phyloP scores from a whole-genome alignment of 371 early-diverging fungal genomes.

The Lichtheimia ramosa region DNA sequence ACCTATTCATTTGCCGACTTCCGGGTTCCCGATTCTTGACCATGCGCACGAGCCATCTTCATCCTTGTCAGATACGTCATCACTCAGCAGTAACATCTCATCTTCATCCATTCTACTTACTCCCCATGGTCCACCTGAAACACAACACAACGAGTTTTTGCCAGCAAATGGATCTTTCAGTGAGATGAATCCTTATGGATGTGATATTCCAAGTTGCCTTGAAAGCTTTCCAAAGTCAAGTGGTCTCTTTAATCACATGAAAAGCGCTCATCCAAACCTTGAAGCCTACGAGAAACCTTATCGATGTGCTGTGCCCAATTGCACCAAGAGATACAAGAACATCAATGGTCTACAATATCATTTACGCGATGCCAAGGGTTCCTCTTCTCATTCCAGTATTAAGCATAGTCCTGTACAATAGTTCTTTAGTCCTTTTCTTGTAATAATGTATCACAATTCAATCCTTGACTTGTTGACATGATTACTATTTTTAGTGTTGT shows the following conservation, averaged over 20 bases:
- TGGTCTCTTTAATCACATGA: conserved; percentile 69
- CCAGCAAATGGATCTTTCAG: conserved; percentile 2
- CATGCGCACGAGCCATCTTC: conserved; percentile 24
- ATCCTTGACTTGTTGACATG: no score
- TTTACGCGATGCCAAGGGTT: conserved; percentile 76
- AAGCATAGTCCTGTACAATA: no score
- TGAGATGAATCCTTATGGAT: conserved; percentile 65
- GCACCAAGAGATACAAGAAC: conserved; percentile 93
- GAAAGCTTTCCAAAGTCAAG: conserved; percentile 58
- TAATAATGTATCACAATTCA: no score
- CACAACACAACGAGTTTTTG: no score
- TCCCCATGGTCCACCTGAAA: no score
- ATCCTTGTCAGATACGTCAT: conserved; percentile 8
- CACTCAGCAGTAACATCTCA: not conserved
- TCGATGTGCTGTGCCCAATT: conserved; percentile 82
- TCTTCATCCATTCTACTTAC: no score
- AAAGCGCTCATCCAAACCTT: conserved; percentile 54
- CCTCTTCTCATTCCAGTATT: conserved; percentile 37
- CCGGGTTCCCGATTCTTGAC: no score
- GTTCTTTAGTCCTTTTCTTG: no score
- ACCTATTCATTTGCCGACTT: no score
- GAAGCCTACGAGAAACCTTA: conserved; percentile 62
- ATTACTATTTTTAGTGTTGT: no score
- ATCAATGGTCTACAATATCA: conserved; percentile 97
- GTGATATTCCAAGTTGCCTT: conserved; percentile 66